These are phyloP conservation scores for Penicillium diatomitis DNA, from an alignment of 495 filamentous ascomycete species.

Conservation along the genomic window DNA sequence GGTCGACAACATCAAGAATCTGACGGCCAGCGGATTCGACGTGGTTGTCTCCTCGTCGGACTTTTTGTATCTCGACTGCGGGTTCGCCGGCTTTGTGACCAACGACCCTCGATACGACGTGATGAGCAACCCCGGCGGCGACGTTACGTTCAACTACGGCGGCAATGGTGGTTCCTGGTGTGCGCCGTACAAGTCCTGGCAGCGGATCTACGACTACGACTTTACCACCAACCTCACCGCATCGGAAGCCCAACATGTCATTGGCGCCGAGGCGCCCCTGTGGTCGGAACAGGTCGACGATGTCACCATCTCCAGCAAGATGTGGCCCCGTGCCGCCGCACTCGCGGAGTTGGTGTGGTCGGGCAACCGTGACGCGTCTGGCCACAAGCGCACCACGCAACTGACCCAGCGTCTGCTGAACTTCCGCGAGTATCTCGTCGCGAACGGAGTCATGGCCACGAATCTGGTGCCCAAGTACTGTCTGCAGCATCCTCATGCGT, in stretches of 20 bases:
- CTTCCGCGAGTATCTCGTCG: conserved; percentile 49
- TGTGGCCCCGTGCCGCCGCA: conserved; percentile 49
- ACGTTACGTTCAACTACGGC: conserved; percentile 44
- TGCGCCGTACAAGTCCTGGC: conserved; percentile 52
- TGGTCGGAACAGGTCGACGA: conserved; percentile 51
- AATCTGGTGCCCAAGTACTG: conserved; percentile 47
- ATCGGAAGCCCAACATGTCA: conserved; percentile 33
- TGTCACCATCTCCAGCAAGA: conserved; percentile 33
- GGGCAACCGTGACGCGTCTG: conserved; percentile 39
- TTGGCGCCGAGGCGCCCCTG: conserved; percentile 42
- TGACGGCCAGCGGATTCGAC: conserved; percentile 43
- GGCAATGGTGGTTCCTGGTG: conserved; percentile 49
- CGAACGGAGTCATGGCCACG: conserved; percentile 41
- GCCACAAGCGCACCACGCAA: conserved; percentile 40
- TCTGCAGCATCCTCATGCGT: conserved; percentile 46
- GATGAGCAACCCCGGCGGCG: conserved; percentile 34
- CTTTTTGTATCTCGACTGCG: conserved; percentile 51
- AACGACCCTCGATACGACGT: conserved; percentile 48
- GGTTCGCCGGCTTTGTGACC: conserved; percentile 42
- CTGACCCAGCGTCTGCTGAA: conserved; percentile 48
- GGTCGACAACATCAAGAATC: conserved; percentile 40
- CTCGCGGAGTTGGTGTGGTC: conserved; percentile 47
- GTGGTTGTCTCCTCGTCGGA: conserved; percentile 45
- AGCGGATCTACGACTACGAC: conserved; percentile 52
- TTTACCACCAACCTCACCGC: conserved; percentile 42